Base-by-base conservation (phyloP, 2,329 filamentous ascomycete species). In the Pseudohalonectria lignicola region DNA sequence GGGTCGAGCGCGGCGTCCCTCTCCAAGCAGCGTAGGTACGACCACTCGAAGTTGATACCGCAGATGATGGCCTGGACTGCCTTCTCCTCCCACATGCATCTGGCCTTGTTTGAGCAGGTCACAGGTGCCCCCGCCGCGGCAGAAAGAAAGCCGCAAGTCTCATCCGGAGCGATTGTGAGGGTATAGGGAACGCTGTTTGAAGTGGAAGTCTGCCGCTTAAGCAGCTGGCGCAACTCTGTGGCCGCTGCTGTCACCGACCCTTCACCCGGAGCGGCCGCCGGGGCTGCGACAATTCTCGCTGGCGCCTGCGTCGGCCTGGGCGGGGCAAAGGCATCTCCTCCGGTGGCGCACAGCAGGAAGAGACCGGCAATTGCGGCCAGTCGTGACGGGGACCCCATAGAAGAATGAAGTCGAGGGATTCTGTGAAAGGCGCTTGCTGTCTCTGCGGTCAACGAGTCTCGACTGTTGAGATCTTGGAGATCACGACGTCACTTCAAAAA, bases 121-220 rank as follows among this genome's bases (percentile, higher is more conserved):
- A 43, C 37, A 15, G 40, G 26, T 11, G 21, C 30, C 8, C 43
- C 43, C 17, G 41, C 20, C 13, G 38, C 32, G 1, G 34, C 40
- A 15, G 43, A 45, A 17, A 45, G 39, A 17, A 33, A 45, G 13
- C 43, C 43, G 20, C 43, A 43, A 2, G 40, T 45, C 5, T 23
- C 23, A 21, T 45, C 43, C 13, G 40, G 41, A 3, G 39, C 43
- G 7, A 23, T 26, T 11, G 43, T 43, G 17, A 43, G n/a, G 16
- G 36, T 41, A 30, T 34, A 41, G 12, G 37, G 7, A 12, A 26
- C 12, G 23, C 23, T 26, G 7, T 12, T 26, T 8, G 23, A 26
- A 12, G n/a, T n/a, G n/a, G n/a, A n/a, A n/a, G n/a, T n/a, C n/a
- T n/a, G n/a, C n/a, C n/a, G n/a, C n/a, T n/a, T n/a, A n/a, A n/a